phyloP scores from a whole-genome alignment of 768 basidiomycete species.

The Lactarius akahatsu region DNA sequence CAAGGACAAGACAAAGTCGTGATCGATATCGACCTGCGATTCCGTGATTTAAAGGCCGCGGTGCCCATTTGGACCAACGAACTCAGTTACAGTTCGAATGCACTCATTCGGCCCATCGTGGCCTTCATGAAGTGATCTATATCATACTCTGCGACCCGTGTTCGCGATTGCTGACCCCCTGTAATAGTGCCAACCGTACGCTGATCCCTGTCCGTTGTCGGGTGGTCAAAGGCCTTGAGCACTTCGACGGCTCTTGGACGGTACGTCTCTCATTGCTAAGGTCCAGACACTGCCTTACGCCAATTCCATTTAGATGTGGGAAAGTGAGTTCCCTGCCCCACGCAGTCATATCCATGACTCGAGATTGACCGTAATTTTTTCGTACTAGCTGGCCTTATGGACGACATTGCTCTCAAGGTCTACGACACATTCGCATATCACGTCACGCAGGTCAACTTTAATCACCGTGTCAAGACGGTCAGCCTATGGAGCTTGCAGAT shows the following conservation, averaged over 20 bases:
- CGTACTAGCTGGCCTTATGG: slow-evolving; percentile 81
- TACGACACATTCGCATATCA: slow-evolving; percentile 95
- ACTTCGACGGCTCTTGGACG: slow-evolving; percentile 97
- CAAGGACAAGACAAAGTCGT: slow-evolving; percentile 53
- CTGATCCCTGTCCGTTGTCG: slow-evolving; percentile 91
- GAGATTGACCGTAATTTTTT: slow-evolving; percentile 17
- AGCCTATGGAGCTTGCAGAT: slow-evolving; percentile 93
- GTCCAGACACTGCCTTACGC: slow-evolving; percentile 21
- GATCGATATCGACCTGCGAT: slow-evolving; percentile 91
- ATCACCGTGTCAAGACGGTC: slow-evolving; percentile 85
- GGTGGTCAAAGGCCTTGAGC: slow-evolving; percentile 75
- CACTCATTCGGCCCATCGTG: slow-evolving; percentile 91
- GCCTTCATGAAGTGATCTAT: slow-evolving; percentile 88
- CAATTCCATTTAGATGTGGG: slow-evolving; percentile 68
- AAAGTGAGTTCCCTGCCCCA: slow-evolving; percentile 57
- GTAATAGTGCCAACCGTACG: slow-evolving; percentile 81
- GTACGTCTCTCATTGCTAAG: slow-evolving; percentile 46
- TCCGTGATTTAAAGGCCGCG: slow-evolving; percentile 92
- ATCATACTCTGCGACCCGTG: not conserved
- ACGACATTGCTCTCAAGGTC: slow-evolving; percentile 83
- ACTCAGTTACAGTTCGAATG: slow-evolving; percentile 88
- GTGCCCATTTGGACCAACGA: slow-evolving; percentile 91
- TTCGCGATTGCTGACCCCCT: slow-evolving; percentile 22
- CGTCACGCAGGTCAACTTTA: slow-evolving; percentile 87
- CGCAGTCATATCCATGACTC: not conserved